A percentile compares a stretch with the other conserved stretches of the same genome.
Conservation (phyloP, 1,284 basidiomycete species). For the Leccinum fuscescens region DNA sequence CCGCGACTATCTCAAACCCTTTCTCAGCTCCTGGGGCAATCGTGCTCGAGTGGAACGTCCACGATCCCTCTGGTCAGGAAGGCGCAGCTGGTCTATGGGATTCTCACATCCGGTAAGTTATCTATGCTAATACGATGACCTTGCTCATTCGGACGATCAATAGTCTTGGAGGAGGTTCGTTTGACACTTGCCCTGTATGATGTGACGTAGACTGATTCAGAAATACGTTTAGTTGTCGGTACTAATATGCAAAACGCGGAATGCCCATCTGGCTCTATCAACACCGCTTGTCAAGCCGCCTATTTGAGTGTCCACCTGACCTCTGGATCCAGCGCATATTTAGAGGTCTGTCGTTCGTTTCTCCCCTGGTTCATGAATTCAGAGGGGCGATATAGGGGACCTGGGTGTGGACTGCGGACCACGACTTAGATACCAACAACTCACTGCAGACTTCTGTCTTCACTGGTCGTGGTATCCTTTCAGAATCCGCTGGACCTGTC, state of each 20-base stretch:
- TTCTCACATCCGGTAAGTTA: conserved; percentile 38
- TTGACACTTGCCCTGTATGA: neutral
- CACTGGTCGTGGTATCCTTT: conserved; percentile 53
- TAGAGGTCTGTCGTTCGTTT: neutral
- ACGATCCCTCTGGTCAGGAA: conserved; percentile 45
- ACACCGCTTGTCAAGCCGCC: neutral
- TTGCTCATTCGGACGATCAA: neutral
- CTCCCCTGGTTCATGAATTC: neutral
- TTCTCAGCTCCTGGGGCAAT: conserved; percentile 51
- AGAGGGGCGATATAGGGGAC: neutral
- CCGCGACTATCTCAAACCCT: neutral
- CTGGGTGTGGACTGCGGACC: conserved; percentile 1
- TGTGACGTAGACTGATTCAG: neutral
- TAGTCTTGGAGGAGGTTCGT: conserved; percentile 1
- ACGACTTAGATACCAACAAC: conserved; percentile 14
- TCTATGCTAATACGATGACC: neutral
- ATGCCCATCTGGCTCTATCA: neutral
- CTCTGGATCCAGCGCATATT: neutral
- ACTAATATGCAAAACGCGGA: neutral
- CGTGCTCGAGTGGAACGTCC: conserved; percentile 58
- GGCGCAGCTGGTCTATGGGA: conserved; percentile 61
- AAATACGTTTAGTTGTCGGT: neutral
- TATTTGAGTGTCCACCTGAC: neutral
- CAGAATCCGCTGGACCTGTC: conserved; percentile 50
- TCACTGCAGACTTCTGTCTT: conserved; percentile 42